Conservation (phyloP, 2,329 filamentous ascomycete species). For the Aureobasidium sp. region DNA sequence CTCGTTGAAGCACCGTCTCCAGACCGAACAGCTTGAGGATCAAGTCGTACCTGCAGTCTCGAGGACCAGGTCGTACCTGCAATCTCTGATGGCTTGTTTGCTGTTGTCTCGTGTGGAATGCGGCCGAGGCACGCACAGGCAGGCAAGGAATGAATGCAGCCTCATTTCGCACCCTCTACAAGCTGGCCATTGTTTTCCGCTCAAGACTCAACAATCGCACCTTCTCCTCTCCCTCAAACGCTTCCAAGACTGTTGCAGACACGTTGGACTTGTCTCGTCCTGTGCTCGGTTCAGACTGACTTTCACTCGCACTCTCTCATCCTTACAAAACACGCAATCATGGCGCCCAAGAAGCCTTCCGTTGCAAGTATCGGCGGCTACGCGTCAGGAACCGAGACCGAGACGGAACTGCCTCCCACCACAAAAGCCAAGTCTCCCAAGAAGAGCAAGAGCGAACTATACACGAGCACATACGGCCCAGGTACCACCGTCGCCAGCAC, state of each 20-base stretch:
- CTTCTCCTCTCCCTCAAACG: not conserved
- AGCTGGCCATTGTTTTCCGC: not conserved
- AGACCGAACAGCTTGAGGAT: not conserved
- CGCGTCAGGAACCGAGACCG: not conserved
- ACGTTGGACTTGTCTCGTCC: not conserved
- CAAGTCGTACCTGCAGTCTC: not conserved
- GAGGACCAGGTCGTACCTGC: not conserved
- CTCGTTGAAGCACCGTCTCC: not conserved
- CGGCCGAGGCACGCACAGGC: not conserved
- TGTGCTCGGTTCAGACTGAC: not conserved
- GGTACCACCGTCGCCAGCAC: not conserved
- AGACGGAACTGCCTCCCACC: not conserved
- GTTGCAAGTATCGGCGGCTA: not conserved
- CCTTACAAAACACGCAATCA: not conserved
- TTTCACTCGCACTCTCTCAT: not conserved
- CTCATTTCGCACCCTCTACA: not conserved
- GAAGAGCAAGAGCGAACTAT: not conserved
- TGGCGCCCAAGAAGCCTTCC: not conserved
- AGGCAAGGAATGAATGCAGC: constrained; percentile 1
- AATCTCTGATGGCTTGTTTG: not conserved
- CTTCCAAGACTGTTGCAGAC: not conserved
- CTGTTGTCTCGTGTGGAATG: not conserved
- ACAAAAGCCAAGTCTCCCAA: not conserved
- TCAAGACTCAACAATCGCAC: not conserved
- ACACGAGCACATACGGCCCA: not conserved